Conservation (phyloP, 1,139 yeast species). For the Suhomyces anneliseae region DNA sequence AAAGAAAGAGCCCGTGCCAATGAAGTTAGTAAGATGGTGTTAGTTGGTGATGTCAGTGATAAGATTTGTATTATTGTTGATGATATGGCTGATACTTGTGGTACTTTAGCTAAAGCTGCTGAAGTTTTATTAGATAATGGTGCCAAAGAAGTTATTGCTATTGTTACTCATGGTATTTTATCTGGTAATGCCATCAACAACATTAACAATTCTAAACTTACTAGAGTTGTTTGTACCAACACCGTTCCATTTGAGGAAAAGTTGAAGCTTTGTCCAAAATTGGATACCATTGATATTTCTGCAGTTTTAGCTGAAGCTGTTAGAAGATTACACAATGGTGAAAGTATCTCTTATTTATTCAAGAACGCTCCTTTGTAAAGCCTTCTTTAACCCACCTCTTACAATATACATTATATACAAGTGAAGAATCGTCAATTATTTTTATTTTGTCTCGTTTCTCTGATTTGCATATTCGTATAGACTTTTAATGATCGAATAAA, state of each 20-base stretch:
- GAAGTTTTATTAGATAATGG: slow-evolving; percentile 79
- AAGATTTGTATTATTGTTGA: slow-evolving; percentile 90
- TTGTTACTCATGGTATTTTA: slow-evolving; percentile 93
- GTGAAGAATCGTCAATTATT: too few species aligned
- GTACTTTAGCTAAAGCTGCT: slow-evolving; percentile 94
- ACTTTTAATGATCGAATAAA: too few species aligned
- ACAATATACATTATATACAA: background rate
- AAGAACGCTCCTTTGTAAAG: slow-evolving; percentile 44
- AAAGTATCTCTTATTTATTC: slow-evolving; percentile 74
- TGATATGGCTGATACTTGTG: slow-evolving; percentile 99
- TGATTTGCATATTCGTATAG: too few species aligned
- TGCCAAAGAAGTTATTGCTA: slow-evolving; percentile 85
- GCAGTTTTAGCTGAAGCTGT: slow-evolving; percentile 95
- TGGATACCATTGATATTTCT: slow-evolving; percentile 81
- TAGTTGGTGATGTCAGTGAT: slow-evolving; percentile 91
- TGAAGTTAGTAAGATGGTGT: slow-evolving; percentile 91
- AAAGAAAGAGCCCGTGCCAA: slow-evolving; percentile 95
- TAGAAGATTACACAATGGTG: slow-evolving; percentile 92
- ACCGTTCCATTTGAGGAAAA: slow-evolving; percentile 90
- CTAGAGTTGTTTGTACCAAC: slow-evolving; percentile 87
- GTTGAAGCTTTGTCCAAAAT: slow-evolving; percentile 64
- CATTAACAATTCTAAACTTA: slow-evolving; percentile 75
- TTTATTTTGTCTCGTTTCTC: too few species aligned
- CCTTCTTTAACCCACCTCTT: background rate
- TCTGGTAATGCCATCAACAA: slow-evolving; percentile 85